Evolutionary conservation across 2,329 filamentous ascomycete species (phyloP).

Genomic region (Thelonectria olida): DNA sequence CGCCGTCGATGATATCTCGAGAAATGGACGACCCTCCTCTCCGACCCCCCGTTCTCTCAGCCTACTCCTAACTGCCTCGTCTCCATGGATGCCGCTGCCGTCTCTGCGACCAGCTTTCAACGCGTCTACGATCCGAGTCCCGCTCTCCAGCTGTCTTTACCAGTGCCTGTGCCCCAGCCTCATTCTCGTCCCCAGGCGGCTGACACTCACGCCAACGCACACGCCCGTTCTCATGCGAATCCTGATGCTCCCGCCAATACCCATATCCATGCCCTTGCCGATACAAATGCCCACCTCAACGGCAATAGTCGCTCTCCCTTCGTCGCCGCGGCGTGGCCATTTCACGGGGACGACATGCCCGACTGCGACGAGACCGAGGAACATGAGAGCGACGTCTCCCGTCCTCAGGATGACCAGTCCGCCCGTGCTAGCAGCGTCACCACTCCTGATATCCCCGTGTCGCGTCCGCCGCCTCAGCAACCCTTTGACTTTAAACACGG

Average conservation of each 20-base stretch:
- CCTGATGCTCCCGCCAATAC: constrained; percentile 7
- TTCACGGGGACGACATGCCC: constrained; percentile 30
- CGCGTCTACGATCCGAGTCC: constrained; percentile 9
- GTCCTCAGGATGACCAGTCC: constrained; percentile 39
- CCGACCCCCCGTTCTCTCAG: constrained; percentile 18
- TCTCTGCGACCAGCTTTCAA: constrained; percentile 1
- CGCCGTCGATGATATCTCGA: constrained; percentile 19
- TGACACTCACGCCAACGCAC: constrained; percentile 21
- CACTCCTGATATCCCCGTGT: constrained; percentile 36
- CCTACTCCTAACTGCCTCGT: constrained; percentile 16
- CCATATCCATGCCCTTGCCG: constrained; percentile 10
- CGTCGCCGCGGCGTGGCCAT: constrained; percentile 27
- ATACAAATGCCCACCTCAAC: constrained; percentile 17
- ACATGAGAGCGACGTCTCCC: constrained; percentile 40
- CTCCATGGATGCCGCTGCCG: constrained; percentile 29
- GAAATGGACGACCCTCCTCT: constrained; percentile 30
- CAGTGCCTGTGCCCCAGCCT: constrained; percentile 18
- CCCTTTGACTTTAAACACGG: constrained; percentile 20
- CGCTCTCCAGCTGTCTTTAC: constrained; percentile 9
- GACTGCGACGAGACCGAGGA: constrained; percentile 39
- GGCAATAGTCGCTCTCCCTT: constrained; percentile 20
- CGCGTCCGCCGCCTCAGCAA: constrained; percentile 32
- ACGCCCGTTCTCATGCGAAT: constrained; percentile 18
- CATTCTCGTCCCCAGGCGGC: constrained; percentile 13
- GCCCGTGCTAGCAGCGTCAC: constrained; percentile 42